Base-by-base conservation (phyloP, 169 alveolate species). In the Sarcocystis neurona region DNA sequence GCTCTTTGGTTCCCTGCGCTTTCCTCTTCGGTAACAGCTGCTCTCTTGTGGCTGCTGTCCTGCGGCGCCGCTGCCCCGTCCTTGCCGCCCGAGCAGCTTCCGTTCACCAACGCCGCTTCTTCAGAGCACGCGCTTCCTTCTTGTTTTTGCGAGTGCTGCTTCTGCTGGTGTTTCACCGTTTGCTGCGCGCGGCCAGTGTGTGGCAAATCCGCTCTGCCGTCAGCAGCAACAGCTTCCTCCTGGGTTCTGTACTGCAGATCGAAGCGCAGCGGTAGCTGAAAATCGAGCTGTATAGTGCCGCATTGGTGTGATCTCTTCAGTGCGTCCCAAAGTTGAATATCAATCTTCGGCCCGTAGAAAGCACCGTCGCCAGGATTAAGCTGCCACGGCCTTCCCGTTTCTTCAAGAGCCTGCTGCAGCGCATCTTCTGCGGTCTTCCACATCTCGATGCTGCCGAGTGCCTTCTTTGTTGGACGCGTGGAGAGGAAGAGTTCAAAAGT, bases 271-370 rank as follows among this genome's bases (percentile, higher is more conserved):
- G 99, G 99, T 44, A 98, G 97, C 90, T 98, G 97, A 96, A 99
- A 98, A 93, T 99, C 99, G 58, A 98, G 96, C 94, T 99, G 99
- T 39, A 98, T 97, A 23, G 99, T 99, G 23, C 99, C 99, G 90
- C 99, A 99, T 92, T 99, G 99, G 90, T 98, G 99, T 27, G 96
- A 96, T 66, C 99, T 95, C 50, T 97, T 97, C n/a, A 98, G 91
- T 39, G 99, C 99, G 93, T 99, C 99, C 89, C 92, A 95, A 37
- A 99, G 93, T 75, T 95, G 92, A 34, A 99, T 97, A 94, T 99
- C 99, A 90, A 99, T 99, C 93, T 99, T 99, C 6, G 99, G 99
- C 0, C 99, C 99, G 90, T 99, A 99, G 93, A 99, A 99, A 39
- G 99, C 99, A 5, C 99, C 99, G 92, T 99, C 99, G 15, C 99